Conservation (phyloP, 1,284 basidiomycete species). For the Exobasidium cylindrosporum region DNA sequence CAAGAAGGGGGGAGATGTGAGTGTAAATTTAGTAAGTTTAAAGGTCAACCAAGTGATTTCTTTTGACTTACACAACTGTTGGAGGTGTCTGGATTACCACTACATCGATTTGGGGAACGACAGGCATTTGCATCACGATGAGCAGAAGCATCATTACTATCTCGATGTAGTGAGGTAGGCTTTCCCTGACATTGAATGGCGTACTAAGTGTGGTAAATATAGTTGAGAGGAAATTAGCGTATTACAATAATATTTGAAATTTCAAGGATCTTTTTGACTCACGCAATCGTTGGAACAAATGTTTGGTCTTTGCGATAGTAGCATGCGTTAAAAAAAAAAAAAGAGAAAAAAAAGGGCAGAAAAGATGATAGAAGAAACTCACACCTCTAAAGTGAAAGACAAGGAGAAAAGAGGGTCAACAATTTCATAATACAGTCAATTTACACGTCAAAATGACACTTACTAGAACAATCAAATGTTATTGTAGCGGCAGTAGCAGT, state of each 20-base stretch:
- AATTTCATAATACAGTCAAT: background rate
- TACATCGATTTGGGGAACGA: conserved; percentile 34
- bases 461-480: conserved; percentile 33
- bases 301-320: no score
- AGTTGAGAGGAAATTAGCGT: background rate
- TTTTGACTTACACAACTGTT: conserved; percentile 25
- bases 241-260: background rate
- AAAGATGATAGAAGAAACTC: no score
- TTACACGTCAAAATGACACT: conserved; percentile 1
- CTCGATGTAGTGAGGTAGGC: conserved; percentile 35
- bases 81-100: conserved; percentile 19
- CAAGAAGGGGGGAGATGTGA: background rate
- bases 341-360: no score
- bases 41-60: background rate
- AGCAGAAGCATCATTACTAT: conserved; percentile 25
- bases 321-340: no score
- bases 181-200: conserved; percentile 34
- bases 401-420: background rate
- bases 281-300: conserved; percentile 38
- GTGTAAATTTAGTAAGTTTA: no score
- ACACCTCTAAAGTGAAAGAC: conserved; percentile 14
- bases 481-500: conserved; percentile 21
- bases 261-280: background rate
- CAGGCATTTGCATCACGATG: conserved; percentile 34
- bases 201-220: no score